Evolutionary conservation across 352 stramenopile species (phyloP), one percentile per base, ranked within the genome.

Genomic region (Phytopythium vexans): DNA sequence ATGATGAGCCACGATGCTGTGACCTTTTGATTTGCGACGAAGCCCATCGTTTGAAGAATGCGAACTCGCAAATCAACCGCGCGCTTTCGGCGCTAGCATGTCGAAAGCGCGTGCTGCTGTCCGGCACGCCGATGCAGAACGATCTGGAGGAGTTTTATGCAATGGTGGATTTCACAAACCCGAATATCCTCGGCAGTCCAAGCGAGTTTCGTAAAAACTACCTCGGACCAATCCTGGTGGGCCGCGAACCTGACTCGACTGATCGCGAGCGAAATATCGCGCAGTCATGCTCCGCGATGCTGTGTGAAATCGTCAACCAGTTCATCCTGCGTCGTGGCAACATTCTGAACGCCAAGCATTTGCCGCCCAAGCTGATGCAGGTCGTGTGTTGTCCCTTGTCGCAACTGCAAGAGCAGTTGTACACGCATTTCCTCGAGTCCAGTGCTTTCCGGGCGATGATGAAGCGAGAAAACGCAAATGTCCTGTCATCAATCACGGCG

Each of bases 1-100:
- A 68, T 34, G 94, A 97, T 39, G 79, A 86, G 35, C 81, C 82
- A 40, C 68, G 58, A 6, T 81, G 82, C 33, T 99, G 97, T 56
- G 97, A 99, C 50, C 66, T 99, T 32, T 71, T 99, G 0, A 96
- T 99, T 60, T 99, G 96, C 71, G 97, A 99, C 65, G 97, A 99
- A 89, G 97, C 97, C 0, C 97, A 99, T 81, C 87, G 97, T 40
- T 78, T 99, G 0, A 99, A 99, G 69, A 99, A 99, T 64, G 84
- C 89, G 3, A 97, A 95, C 32, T 99, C 97, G 37, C 86, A 98
- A 67, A 94, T 93, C 57, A 95, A 92, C 55, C 75, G 81, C 32
- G 84, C 83, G 0, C 52, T 94, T 12, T 88, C 83, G 8, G 75
- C 76, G 6, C 55, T 98, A 12, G 71, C 86, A 2, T 97, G 93